Evolutionary conservation across 805 yeast genomes (phyloP), one percentile per base, ranked within the genome.

Genomic region (Henningerozyma blattae): DNA sequence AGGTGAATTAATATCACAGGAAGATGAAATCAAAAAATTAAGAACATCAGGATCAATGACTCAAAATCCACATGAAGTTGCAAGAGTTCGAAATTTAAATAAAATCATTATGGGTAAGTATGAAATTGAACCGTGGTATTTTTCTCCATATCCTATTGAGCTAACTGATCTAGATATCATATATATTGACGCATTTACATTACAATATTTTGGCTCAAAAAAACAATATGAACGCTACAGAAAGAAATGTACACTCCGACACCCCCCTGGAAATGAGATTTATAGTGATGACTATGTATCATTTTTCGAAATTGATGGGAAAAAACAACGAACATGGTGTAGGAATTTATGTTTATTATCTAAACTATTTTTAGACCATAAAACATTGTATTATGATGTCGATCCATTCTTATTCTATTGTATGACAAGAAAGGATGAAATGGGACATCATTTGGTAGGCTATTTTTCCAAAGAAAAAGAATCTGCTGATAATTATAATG

Each of bases 261-360:
- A 89, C 50, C 99, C 99, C 1, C 99, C 99, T 0, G 99, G 99
- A 0, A 91, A 91, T 60, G 98, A 91, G 52, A 87, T 91, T 16
- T 91, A 91, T 56, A 66, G 98, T 32, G 97, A 91, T 56, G 87
- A 80, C 32, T 75, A 78, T 46, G 89, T 91, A 27, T 83, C 95
- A 14, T 91, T 91, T 54, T 91, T 89, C 67, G 99, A 91, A 55
- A 87, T 91, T 41, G 99, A 91, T 58, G 99, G 99, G 9, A 67
- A 95, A 37, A 81, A 82, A 45, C 98, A 91, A 61, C 67, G 97
- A 43, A 81, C 95, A 0, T 91, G 97, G 96, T 91, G 99, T 58
- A 73, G 98, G 42, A 91, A 91, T 55, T 65, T 91, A 37, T 91
- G 97, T 65, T 63, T 91, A 36, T 59, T 91, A n/a, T 77, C 86